Base-by-base conservation (phyloP, 2,329 filamentous ascomycete species). In the Penicillium sp. region DNA sequence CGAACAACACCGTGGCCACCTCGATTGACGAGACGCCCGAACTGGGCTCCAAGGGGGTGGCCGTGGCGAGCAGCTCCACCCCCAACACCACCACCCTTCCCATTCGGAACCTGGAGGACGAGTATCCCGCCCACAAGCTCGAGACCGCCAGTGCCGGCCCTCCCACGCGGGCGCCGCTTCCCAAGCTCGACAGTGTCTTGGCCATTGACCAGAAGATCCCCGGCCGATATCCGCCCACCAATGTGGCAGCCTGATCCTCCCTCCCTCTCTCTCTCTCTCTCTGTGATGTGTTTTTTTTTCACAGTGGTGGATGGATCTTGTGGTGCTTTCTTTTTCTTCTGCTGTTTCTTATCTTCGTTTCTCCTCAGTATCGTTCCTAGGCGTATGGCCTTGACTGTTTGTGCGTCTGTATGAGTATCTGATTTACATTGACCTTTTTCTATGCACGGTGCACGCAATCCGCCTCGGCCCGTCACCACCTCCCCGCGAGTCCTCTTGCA, bases 171-270 rank as follows among this genome's bases (percentile, higher is more conserved):
- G 41, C 11, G 29, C 29, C 29, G 7, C 54, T 45, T 4, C 36
- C 48, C 9, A 51, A 54, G 39, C 65, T 62, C 48, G 58, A 60
- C 46, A 69, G 66, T 24, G 52, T 59, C 4, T 53, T 59, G 12
- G 61, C 64, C 3, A 54, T 68, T 38, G 66, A 67, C 41, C 53
- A 69, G 49, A 59, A 61, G 32, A 68, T 70, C 36, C 67, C 67
- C 2, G 67, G 67, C 6, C 64, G 62, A 39, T 70, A 59, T 46
- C 67, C 67, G 11, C 64, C 55, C 18, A 58, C 60, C 40, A 59
- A 66, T 46, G 54, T 66, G 39, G 53, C 62, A 8, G 63, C 59
- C 25, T 66, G 54, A 58, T 43, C 18, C 42, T 46, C 24, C n/a
- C 25, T 48, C 53, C 36, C 40, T 25, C 52, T 48, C 42, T 46